Evolutionary conservation across 805 yeast species (phyloP), one percentile per base, ranked within the genome.

Genomic region (Metschnikowia cubensis): DNA sequence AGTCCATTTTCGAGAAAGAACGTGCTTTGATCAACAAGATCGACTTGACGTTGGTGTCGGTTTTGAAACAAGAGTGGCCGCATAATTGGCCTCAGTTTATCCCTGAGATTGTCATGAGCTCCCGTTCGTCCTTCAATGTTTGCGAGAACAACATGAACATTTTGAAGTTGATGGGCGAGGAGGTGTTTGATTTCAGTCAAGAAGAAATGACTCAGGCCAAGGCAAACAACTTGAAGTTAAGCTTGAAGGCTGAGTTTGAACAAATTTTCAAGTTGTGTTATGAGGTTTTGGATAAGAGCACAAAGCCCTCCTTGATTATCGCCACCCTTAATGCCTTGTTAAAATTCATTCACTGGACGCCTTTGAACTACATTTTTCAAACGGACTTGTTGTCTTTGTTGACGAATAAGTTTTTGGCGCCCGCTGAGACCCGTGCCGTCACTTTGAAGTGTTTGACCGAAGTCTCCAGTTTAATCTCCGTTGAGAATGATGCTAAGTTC

Each of bases 11-110:
- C 63, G 78, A 76, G 45, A 69, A 79, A 38, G 89, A 89, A 64
- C 85, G 84, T 62, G 84, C 97, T 18, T 77, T 94, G 63, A 89
- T 94, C 64, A 89, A 87, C 73, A 94, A 94, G 68, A 90, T 91
- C 60, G 96, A 94, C 70, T 77, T 94, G 63, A 92, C 98, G 14
- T 75, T 94, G 61, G 99, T 94, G 35, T 95, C 91, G 63, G 85
- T 94, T 47, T 81, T 94, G 63, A 94, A 94, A 64, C 98, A 94
- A 71, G 99, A 94, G 67, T 94, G 99, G 99, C 99, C 99, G 33
- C 89, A 85, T 59, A 87, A 91, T 67, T 94, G 99, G 99, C 98
- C 98, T 17, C 87, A 85, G 61, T 94, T 94, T 62, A 87, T 94
- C 45, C 96, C 97, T 15, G 99, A 94, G 67, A 81, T 94, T 50